Conservation (phyloP, 1,139 yeast genomes). For the Wickerhamomyces sp. region DNA sequence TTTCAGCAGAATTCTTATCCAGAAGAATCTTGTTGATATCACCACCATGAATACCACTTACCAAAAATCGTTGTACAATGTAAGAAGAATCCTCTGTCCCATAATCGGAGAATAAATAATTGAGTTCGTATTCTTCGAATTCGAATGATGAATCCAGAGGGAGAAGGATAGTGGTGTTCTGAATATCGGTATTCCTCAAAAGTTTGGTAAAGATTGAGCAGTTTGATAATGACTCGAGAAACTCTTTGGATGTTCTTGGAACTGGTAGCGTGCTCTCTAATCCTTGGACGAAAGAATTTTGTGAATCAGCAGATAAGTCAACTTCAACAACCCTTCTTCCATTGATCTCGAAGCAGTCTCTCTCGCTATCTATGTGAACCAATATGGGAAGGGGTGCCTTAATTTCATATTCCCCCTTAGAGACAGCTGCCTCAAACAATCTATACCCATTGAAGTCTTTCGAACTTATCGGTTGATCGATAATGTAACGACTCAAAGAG, state of each 20-base stretch:
- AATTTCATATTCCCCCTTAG: constrained; percentile 15
- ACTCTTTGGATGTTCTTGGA: constrained; percentile 40
- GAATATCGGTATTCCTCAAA: constrained; percentile 2
- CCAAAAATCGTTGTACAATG: constrained; percentile 32
- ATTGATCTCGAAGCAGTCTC: constrained; percentile 35
- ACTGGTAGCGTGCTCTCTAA: constrained; percentile 46
- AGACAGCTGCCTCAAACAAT: constrained; percentile 19
- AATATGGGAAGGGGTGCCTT: constrained; percentile 13
- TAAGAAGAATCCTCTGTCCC: constrained; percentile 32
- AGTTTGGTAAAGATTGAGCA: constrained; percentile 4
- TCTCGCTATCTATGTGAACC: constrained; percentile 7
- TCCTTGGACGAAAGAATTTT: constrained; percentile 72
- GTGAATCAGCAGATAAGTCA: constrained; percentile 63
- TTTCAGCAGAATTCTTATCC: constrained; percentile 23
- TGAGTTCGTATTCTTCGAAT: constrained; percentile 40
- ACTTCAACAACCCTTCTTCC: constrained; percentile 50
- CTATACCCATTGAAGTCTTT: constrained; percentile 24
- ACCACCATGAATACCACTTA: constrained; percentile 34
- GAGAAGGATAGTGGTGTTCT: constrained; percentile 31
- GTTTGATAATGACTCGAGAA: constrained; percentile 19
- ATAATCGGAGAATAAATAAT: constrained; percentile 36
- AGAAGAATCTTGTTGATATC: constrained; percentile 14
- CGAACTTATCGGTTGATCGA: constrained; percentile 24
- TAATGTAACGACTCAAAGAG: constrained; percentile 24
- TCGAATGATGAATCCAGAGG: constrained; percentile 39